Evolutionary conservation across 176 grass and related monocot species (phyloP).

Genomic region (Cocos nucifera): DNA sequence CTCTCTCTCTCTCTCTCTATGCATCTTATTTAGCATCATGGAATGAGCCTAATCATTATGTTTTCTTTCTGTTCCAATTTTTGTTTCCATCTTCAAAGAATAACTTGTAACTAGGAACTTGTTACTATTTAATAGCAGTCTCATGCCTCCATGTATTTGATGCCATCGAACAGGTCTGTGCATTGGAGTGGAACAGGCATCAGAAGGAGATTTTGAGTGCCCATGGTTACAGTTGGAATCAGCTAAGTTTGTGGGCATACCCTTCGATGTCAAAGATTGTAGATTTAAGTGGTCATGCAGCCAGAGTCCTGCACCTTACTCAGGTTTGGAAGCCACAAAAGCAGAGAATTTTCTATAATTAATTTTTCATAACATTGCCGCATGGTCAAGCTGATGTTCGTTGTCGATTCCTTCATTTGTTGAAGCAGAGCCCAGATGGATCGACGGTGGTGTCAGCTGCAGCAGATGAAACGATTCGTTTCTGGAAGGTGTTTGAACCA

Average conservation of each 20-base stretch:
- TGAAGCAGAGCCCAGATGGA: constrained; percentile 32
- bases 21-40: too few relatives aligned
- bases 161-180: constrained; percentile 19
- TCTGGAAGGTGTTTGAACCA: constrained; percentile 34
- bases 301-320: constrained; percentile 28
- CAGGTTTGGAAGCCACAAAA: constrained; percentile 24
- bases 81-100: too few relatives aligned
- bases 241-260: constrained; percentile 26
- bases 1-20: too few relatives aligned
- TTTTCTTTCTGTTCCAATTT: too few relatives aligned
- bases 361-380: too few relatives aligned
- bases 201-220: constrained; percentile 40
- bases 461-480: constrained; percentile 28
- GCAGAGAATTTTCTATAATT: too few relatives aligned
- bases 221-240: constrained; percentile 21
- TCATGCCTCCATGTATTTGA: not conserved
- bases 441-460: constrained; percentile 31
- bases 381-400: too few relatives aligned
- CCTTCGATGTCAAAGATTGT: constrained; percentile 34
- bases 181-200: constrained; percentile 38
- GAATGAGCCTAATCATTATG: too few relatives aligned
- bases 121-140: too few relatives aligned
- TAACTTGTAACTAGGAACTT: too few relatives aligned
- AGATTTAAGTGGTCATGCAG: constrained; percentile 26
- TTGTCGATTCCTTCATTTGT: not conserved